Conservation (phyloP, 371 early-diverging fungal genomes). For the Circinella umbellata region DNA sequence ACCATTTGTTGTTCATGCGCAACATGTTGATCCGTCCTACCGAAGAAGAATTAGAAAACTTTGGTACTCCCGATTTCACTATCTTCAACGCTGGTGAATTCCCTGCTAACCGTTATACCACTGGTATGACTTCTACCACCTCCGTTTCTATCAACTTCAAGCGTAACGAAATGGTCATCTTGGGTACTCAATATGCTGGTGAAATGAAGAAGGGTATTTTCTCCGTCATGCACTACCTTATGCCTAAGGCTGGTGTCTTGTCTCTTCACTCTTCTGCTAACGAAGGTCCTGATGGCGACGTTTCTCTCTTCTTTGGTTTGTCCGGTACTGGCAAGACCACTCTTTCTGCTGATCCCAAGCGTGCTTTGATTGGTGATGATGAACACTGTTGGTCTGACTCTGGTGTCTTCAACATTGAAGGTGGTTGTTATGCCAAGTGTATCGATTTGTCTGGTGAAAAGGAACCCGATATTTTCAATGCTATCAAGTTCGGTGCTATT, state of each 20-base stretch:
- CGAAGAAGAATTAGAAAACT: slow-evolving; percentile 83
- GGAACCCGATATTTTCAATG: slow-evolving; percentile 96
- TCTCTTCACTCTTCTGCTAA: slow-evolving; percentile 98
- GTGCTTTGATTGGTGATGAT: slow-evolving; percentile 94
- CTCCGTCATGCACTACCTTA: slow-evolving; percentile 98
- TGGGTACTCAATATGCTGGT: slow-evolving; percentile 97
- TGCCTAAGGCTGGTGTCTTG: slow-evolving; percentile 96
- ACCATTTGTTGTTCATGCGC: slow-evolving; percentile 96
- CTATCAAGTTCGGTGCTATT: slow-evolving; percentile 88
- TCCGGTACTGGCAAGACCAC: slow-evolving; percentile 99
- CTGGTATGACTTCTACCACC: slow-evolving; percentile 96
- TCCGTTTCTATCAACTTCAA: slow-evolving; percentile 91
- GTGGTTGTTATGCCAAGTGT: slow-evolving; percentile 97
- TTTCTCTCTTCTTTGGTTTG: slow-evolving; percentile 96
- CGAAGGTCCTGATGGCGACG: slow-evolving; percentile 87
- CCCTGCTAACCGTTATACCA: slow-evolving; percentile 95
- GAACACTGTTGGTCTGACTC: slow-evolving; percentile 97
- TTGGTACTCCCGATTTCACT: slow-evolving; percentile 96
- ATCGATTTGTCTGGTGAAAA: slow-evolving; percentile 92
- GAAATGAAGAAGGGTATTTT: slow-evolving; percentile 99
- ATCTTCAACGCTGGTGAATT: slow-evolving; percentile 96
- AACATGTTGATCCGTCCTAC: slow-evolving; percentile 98
- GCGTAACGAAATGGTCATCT: slow-evolving; percentile 82
- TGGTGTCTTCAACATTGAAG: slow-evolving; percentile 96
- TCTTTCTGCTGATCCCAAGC: slow-evolving; percentile 91